phyloP scores from a whole-genome alignment of 345 rosid species.

The Eucalyptus marginata region DNA sequence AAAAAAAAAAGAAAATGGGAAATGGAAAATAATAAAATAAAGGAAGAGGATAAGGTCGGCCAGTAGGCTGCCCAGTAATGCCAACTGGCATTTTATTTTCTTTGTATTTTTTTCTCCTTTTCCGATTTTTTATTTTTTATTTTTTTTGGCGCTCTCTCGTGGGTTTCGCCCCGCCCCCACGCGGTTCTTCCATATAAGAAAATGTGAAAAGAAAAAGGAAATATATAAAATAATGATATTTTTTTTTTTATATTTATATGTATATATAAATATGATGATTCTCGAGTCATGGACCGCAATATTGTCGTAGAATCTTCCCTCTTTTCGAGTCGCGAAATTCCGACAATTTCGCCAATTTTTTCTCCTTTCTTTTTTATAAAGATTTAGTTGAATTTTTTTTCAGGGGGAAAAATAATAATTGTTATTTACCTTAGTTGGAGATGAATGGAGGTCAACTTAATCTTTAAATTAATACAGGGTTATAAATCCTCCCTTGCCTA shows the following conservation, averaged over 20 bases:
- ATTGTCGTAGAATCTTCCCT: background rate
- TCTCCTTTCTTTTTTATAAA: rapidly evolving
- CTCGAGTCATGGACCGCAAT: background rate
- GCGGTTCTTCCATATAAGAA: background rate
- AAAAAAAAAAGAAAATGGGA: background rate
- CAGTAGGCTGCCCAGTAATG: conserved; percentile 30
- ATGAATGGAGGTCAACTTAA: background rate
- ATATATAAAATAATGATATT: background rate
- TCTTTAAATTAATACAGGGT: background rate
- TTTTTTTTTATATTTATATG: background rate
- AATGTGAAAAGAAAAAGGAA: background rate
- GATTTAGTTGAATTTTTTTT: background rate
- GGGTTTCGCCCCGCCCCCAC: background rate
- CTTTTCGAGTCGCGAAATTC: background rate
- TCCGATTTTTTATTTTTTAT: background rate
- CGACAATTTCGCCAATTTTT: background rate
- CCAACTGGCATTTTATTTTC: conserved; percentile 38
- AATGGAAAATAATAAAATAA: background rate
- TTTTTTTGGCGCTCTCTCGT: background rate
- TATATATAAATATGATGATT: background rate
- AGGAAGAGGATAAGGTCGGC: conserved; percentile 67
- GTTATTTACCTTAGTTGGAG: background rate
- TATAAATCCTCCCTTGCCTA: background rate
- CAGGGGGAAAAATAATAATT: background rate
- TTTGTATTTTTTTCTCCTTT: background rate